Conservation (phyloP, 805 yeast species). For the Nakazawaea ernobii region DNA sequence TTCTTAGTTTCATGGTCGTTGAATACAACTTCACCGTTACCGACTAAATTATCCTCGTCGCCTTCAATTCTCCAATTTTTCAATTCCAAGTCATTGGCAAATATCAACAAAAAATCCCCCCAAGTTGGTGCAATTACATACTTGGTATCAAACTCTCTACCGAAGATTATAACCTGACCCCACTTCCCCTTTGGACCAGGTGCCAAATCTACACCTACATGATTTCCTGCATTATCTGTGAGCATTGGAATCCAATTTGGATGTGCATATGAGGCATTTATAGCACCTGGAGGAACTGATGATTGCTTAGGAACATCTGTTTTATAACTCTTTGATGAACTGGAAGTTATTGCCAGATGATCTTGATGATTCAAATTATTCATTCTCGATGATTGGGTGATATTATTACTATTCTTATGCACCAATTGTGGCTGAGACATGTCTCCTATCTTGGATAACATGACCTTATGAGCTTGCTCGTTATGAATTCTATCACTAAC, state of each 20-base stretch:
- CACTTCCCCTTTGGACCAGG: conserved; percentile 66
- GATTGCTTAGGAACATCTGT: conserved; percentile 43
- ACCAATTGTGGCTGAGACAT: conserved; percentile 15
- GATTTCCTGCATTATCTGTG: conserved; percentile 83
- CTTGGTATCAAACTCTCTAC: conserved; percentile 86
- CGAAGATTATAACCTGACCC: conserved; percentile 88
- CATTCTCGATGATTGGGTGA: conserved; percentile 2
- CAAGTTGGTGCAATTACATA: conserved; percentile 77
- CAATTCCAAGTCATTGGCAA: conserved; percentile 77
- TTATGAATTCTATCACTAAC: conserved; percentile 44
- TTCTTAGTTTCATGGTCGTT: conserved; percentile 51
- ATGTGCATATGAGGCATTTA: conserved; percentile 71
- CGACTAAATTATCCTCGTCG: conserved; percentile 58
- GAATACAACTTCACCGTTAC: conserved; percentile 63
- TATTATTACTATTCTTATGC: conserved; percentile 14
- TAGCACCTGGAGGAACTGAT: conserved; percentile 67
- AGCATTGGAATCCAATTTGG: conserved; percentile 85
- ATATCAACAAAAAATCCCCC: conserved; percentile 76
- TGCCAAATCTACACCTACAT: conserved; percentile 78
- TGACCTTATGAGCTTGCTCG: conserved; percentile 15
- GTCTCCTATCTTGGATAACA: conserved; percentile 8
- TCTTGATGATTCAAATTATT: conserved; percentile 2
- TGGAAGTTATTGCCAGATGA: background rate
- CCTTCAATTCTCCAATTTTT: conserved; percentile 65
- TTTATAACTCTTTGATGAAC: conserved; percentile 24